Conservation (phyloP, 169 alveolate species). For the Amoebophrya sp. region DNA sequence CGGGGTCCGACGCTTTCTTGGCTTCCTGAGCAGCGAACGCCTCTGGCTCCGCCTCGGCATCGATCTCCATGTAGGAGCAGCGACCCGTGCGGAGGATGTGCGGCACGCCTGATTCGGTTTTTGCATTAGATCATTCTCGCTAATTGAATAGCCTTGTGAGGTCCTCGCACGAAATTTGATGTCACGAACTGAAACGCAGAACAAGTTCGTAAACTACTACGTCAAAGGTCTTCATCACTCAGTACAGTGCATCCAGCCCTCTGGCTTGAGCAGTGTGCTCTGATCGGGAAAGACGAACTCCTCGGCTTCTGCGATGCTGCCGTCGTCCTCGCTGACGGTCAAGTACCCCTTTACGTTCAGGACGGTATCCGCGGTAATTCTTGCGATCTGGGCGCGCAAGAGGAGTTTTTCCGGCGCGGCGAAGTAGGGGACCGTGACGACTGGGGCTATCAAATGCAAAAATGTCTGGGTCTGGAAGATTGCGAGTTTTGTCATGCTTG, state of each 20-base stretch:
- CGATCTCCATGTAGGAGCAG: not conserved
- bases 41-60: not conserved
- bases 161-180: too few relatives aligned
- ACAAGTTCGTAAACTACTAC: too few relatives aligned
- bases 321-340: not conserved
- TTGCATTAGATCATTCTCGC: too few relatives aligned
- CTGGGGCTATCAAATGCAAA: too few relatives aligned
- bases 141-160: too few relatives aligned
- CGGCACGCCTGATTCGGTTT: not conserved
- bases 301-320: not conserved
- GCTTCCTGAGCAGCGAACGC: not conserved
- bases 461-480: too few relatives aligned
- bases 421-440: not conserved
- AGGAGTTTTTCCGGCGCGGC: not conserved
- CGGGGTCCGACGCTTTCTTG: not conserved
- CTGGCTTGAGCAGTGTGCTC: not conserved
- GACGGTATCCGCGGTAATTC: not conserved
- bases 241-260: not conserved
- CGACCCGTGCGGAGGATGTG: not conserved
- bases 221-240: too few relatives aligned
- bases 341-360: conserved; percentile 3
- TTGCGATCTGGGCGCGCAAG: not conserved
- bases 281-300: not conserved
- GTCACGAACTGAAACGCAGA: too few relatives aligned
- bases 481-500: too few relatives aligned